phyloP scores from a whole-genome alignment of 2,329 filamentous ascomycete species.

The Colletotrichum kahawae region DNA sequence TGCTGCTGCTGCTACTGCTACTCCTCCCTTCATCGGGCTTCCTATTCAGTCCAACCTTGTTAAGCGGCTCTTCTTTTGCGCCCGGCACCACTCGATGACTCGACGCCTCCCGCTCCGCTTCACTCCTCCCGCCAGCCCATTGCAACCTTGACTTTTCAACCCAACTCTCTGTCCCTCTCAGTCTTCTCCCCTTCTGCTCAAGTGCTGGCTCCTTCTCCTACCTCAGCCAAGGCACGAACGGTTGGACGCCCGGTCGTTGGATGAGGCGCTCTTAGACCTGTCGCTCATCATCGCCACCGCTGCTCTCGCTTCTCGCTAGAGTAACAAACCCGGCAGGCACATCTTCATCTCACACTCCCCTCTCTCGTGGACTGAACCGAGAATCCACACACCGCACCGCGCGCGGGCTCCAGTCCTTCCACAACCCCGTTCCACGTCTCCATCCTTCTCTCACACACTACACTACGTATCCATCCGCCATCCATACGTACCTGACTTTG shows the following conservation, averaged over 20 bases:
- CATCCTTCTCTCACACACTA: neutral
- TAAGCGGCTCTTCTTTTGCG: slow-evolving; percentile 15
- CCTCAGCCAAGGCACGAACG: slow-evolving; percentile 1
- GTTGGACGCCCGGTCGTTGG: neutral
- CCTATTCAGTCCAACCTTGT: slow-evolving; percentile 18
- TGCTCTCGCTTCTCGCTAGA: slow-evolving; percentile 8
- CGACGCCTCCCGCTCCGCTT: slow-evolving; percentile 14
- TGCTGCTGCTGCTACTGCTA: neutral
- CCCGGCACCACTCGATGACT: slow-evolving; percentile 18
- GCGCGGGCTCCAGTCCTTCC: neutral
- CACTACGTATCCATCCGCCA: neutral
- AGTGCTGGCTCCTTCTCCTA: neutral
- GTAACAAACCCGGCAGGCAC: neutral
- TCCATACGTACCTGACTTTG: neutral
- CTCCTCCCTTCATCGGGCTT: slow-evolving; percentile 4
- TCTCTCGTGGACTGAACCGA: neutral
- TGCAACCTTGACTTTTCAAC: slow-evolving; percentile 17
- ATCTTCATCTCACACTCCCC: neutral
- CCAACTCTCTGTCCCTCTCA: neutral
- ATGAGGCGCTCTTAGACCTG: slow-evolving; percentile 1
- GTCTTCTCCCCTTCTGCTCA: neutral
- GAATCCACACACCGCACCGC: neutral
- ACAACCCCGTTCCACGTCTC: neutral
- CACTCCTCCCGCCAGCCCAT: neutral
- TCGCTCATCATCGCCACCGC: slow-evolving; percentile 4